Percentiles rank a stretch among this genome's conserved stretches.
Conservation (phyloP, 345 rosid species). For the Gossypium stocksii region DNA sequence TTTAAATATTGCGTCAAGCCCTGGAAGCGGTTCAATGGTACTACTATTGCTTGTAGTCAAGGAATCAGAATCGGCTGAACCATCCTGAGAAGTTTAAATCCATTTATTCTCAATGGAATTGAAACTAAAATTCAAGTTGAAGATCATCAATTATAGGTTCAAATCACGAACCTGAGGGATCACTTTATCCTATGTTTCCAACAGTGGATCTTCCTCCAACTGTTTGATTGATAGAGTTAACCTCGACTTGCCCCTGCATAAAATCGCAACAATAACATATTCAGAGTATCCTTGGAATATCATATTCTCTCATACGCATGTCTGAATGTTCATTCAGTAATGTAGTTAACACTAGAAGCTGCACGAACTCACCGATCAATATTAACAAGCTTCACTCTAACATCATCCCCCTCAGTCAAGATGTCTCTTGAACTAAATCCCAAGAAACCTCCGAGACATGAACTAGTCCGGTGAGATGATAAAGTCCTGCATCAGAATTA, state of each 20-base stretch:
- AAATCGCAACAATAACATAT: background rate
- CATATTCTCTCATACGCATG: background rate
- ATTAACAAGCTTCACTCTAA: slow-evolving; percentile 62
- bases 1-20: slow-evolving; percentile 61
- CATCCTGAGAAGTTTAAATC: slow-evolving; percentile 41
- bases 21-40: slow-evolving; percentile 69
- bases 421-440: slow-evolving; percentile 86
- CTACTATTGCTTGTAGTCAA: slow-evolving; percentile 26
- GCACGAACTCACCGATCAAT: slow-evolving; percentile 55
- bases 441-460: slow-evolving; percentile 92
- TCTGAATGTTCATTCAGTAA: background rate
- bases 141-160: background rate
- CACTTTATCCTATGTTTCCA: slow-evolving; percentile 88
- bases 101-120: background rate
- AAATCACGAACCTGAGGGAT: slow-evolving; percentile 60
- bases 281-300: background rate
- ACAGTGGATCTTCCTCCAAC: slow-evolving; percentile 83
- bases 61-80: slow-evolving; percentile 36
- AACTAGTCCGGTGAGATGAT: slow-evolving; percentile 75
- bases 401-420: slow-evolving; percentile 59
- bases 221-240: slow-evolving; percentile 75
- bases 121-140: background rate
- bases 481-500: slow-evolving; percentile 47
- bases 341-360: background rate
- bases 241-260: slow-evolving; percentile 66